Percentiles rank a stretch among this genome's conserved stretches.
Conservation (phyloP, 2,329 filamentous ascomycete species). For the Lithohypha guttulata region DNA sequence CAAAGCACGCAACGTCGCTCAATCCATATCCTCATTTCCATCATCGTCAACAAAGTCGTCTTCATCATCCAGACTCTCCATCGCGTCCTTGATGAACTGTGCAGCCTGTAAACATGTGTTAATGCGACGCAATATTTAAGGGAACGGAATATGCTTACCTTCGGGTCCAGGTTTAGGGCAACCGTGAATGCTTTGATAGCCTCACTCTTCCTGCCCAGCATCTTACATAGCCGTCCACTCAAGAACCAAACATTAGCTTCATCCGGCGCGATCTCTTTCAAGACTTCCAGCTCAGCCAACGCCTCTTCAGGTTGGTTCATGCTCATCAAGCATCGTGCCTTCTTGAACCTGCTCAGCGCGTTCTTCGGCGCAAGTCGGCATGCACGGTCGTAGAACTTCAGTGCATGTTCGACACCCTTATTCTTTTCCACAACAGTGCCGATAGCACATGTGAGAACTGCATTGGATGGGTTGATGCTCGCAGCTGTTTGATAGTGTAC, state of each 20-base stretch:
- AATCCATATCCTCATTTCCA: constrained; percentile 44
- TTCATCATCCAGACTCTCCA: constrained; percentile 79
- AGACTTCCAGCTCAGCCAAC: constrained; percentile 68
- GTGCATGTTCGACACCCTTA: constrained; percentile 66
- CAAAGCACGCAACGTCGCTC: too few relatives aligned
- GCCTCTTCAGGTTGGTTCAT: constrained; percentile 60
- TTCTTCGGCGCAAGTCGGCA: constrained; percentile 71
- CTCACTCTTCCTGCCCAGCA: constrained; percentile 49
- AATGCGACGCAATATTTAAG: constrained; percentile 5
- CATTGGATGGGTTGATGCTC: constrained; percentile 84
- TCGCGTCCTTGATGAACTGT: constrained; percentile 89
- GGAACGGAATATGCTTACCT: constrained; percentile 48
- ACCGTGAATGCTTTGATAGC: constrained; percentile 94
- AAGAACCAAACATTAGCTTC: constrained; percentile 95
- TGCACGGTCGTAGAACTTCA: constrained; percentile 72
- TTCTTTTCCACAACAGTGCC: constrained; percentile 82
- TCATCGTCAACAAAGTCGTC: constrained; percentile 53
- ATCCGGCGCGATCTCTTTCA: constrained; percentile 85
- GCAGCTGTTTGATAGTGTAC: constrained; percentile 83
- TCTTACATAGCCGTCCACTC: constrained; percentile 58
- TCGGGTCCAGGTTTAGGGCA: constrained; percentile 88
- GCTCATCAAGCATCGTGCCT: constrained; percentile 74
- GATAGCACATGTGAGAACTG: constrained; percentile 84
- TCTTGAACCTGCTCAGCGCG: constrained; percentile 81
- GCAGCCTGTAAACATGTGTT: constrained; percentile 53